These are phyloP conservation scores for Vigna reflexopilosa DNA, from an alignment of 306 rosid species.

Conservation along the genomic window DNA sequence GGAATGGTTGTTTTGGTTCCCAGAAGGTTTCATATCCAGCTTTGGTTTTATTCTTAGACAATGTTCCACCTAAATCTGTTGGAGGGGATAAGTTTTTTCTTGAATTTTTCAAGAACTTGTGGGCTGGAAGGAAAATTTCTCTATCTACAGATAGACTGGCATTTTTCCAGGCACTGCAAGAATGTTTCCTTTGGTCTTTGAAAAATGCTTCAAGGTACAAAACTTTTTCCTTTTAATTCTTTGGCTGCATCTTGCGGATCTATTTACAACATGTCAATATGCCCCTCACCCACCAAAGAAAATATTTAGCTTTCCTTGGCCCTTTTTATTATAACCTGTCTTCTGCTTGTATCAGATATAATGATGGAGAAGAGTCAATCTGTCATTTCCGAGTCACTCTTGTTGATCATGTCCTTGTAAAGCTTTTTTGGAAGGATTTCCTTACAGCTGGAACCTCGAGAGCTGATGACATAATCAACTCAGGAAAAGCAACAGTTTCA, in stretches of 20 bases:
- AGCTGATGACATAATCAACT: conserved; percentile 51
- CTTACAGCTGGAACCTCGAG: conserved; percentile 52
- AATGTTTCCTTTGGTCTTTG: conserved; percentile 88
- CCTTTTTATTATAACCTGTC: conserved; percentile 37
- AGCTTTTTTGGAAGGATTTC: conserved; percentile 80
- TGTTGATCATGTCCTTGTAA: conserved; percentile 67
- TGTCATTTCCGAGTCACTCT: conserved; percentile 62
- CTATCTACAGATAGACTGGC: conserved; percentile 66
- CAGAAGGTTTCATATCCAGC: conserved; percentile 84
- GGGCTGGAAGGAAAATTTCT: conserved; percentile 76
- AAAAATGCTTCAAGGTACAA: conserved; percentile 79
- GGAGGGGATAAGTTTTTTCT: conserved; percentile 76
- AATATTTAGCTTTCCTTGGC: conserved; percentile 29
- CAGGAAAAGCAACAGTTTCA: conserved; percentile 53
- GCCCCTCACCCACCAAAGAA: neutral
- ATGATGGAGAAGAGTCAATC: conserved; percentile 60
- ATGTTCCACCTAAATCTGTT: conserved; percentile 69
- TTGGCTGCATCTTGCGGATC: conserved; percentile 17
- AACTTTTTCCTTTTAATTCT: conserved; percentile 35
- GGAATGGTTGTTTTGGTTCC: conserved; percentile 95
- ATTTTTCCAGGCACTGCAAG: conserved; percentile 81
- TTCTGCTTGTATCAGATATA: conserved; percentile 64
- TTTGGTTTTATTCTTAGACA: conserved; percentile 76
- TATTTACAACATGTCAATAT: conserved; percentile 30
- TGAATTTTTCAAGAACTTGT: conserved; percentile 78